Conservation (phyloP, 495 filamentous ascomycete genomes). For the Acidomyces sp. region DNA sequence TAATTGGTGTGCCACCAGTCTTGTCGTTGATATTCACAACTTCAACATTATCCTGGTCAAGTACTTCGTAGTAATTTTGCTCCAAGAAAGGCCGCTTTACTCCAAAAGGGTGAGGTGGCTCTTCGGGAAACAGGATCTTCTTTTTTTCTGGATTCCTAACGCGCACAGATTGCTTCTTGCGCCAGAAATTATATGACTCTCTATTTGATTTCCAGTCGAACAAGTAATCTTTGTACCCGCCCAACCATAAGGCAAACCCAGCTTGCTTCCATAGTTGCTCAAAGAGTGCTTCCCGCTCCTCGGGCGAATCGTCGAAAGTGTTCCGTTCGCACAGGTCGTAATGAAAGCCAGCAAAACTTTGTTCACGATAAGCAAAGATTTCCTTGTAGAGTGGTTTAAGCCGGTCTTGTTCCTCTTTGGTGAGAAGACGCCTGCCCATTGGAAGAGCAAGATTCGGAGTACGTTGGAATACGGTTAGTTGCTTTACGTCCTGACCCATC, state of each 20-base stretch:
- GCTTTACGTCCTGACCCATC: slow-evolving; percentile 27
- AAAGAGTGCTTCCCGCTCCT: slow-evolving; percentile 35
- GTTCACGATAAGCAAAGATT: slow-evolving; percentile 22
- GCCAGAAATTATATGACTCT: slow-evolving; percentile 44
- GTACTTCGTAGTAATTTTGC: slow-evolving; percentile 42
- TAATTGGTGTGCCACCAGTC: no score
- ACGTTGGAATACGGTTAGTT: slow-evolving; percentile 39
- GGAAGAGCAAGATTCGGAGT: slow-evolving; percentile 27
- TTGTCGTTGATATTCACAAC: slow-evolving; percentile 36
- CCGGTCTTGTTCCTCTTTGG: slow-evolving; percentile 4
- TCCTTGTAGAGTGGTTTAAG: slow-evolving; percentile 9
- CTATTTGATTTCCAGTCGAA: slow-evolving; percentile 34
- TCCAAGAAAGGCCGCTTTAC: slow-evolving; percentile 44
- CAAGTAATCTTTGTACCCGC: slow-evolving; percentile 39
- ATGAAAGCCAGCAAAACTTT: slow-evolving; percentile 34
- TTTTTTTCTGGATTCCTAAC: slow-evolving; percentile 35
- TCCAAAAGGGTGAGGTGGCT: slow-evolving; percentile 42
- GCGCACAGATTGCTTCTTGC: slow-evolving; percentile 35
- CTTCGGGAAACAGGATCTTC: slow-evolving; percentile 39
- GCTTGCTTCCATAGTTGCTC: slow-evolving; percentile 37
- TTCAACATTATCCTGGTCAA: slow-evolving; percentile 42
- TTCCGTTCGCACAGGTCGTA: slow-evolving; percentile 29
- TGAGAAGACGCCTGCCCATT: slow-evolving; percentile 16
- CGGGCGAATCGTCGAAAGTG: slow-evolving; percentile 35
- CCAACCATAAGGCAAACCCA: slow-evolving; percentile 40